Base-by-base conservation (phyloP, 768 basidiomycete species). In the Boletus tomentosulus region DNA sequence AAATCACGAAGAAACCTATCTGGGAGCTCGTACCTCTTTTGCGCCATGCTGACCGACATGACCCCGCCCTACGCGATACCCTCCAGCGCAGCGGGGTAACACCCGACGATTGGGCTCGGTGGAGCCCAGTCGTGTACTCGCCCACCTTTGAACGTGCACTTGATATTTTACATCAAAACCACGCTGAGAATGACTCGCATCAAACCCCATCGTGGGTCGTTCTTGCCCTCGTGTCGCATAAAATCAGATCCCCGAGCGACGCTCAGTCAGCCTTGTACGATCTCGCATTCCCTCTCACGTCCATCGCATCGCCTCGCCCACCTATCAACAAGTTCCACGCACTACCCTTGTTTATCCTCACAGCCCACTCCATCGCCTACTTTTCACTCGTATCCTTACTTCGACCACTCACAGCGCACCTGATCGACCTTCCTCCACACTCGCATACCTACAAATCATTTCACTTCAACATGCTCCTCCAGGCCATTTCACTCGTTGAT, bases 381-480 rank as follows among this genome's bases (percentile, higher is more conserved):
- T 79, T 79, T 57, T 75, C 74, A 24, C 72, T 86, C 25, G 56
- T 80, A 13, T 54, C 74, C 2, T 76, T 78, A 0, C 69, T 85
- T 44, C 76, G 73, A 15, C 71, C 70, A 13, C 59, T 84, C 25
- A 61, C 80, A 10, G 66, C 76, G 33, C 64, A 67, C 13, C 76
- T 83, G 54, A 67, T 81, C 24, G 57, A 55, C 30, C 69, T 72
- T 3, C 62, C 60, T 33, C 51, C 61, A 3, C 41, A 45, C 19
- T 37, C 54, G 28, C 60, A 62, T 10, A 43, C 47, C 9, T 25
- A 57, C 44, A 60, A 64, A 15, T 52, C 75, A 33, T 62, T 68
- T 38, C 48, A 73, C 53, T 83, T 78, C 70, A 85, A 85, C 58
- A 71, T 77, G 48, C 67, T 85, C 46, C 75, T 85, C 19, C 74